Evolutionary conservation across 2,329 filamentous ascomycete species (phyloP).

Genomic region (Penicillium vulpinum): DNA sequence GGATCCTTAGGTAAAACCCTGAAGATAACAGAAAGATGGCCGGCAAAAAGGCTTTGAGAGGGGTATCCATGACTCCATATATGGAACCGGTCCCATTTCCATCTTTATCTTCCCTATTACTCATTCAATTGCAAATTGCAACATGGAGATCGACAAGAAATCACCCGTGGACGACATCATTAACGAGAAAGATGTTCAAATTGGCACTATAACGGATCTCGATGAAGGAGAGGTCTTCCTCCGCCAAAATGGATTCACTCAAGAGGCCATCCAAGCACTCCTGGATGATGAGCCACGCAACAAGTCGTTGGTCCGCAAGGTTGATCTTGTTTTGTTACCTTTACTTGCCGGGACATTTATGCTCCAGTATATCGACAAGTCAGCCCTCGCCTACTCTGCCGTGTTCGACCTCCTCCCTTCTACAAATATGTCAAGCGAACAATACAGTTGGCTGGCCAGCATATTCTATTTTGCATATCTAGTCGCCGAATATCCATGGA

Average conservation of each 20-base stretch:
- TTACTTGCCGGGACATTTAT: conserved; percentile 44
- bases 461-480: conserved; percentile 58
- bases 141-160: conserved; percentile 13
- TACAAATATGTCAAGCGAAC: conserved; percentile 45
- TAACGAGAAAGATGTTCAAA: conserved; percentile 22
- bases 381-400: conserved; percentile 55
- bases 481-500: conserved; percentile 47
- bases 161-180: neutral
- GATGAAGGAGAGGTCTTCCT: conserved; percentile 54
- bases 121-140: neutral
- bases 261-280: conserved; percentile 46
- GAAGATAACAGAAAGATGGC: conserved; percentile 10
- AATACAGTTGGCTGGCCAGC: conserved; percentile 57
- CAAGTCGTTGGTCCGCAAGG: conserved; percentile 42
- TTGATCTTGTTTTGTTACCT: conserved; percentile 55
- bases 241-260: conserved; percentile 48
- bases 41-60: neutral
- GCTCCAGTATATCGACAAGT: conserved; percentile 60
- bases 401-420: conserved; percentile 57
- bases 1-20: no score
- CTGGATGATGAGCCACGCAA: conserved; percentile 43
- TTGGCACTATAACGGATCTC: conserved; percentile 36
- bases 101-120: neutral
- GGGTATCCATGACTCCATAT: neutral
- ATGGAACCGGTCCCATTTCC: neutral